Evolutionary conservation across 805 yeast genomes (phyloP), one percentile per base, ranked within the genome.

Genomic region (Nakazawaea wyomingensis): DNA sequence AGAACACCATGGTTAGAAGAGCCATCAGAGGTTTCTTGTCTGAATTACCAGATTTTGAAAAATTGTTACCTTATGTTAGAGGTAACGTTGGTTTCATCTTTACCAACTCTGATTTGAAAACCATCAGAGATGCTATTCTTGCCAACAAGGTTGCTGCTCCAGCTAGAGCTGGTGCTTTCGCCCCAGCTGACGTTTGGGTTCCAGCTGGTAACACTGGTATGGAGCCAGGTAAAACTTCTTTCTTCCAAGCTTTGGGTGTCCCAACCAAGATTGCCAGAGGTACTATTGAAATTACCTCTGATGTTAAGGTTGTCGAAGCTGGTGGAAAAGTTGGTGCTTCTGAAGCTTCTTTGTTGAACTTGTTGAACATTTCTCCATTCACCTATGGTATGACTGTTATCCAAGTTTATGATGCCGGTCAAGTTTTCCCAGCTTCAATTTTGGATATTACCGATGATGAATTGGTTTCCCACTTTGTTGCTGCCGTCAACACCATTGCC

Each of bases 231-330:
- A 93, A 93, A 88, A 93, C 99, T 67, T 93, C 99, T 69, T 93
- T 93, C 95, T 93, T 93, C 98, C 99, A 93, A 83, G 99, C 99
- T 69, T 83, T 93, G 66, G 98, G 98, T 87, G 96, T 93, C 65
- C 99, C 99, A 82, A 93, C 99, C 87, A 93, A 93, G 95, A 93
- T 93, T 89, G 93, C 96, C 75, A 90, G 99, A 86, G 99, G 99
- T 93, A 89, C 96, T 77, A 93, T 93, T 83, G 99, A 93, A 80
- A 93, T 93, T 75, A 89, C 88, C 72, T 74, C 85, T 62, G 99
- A 93, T 68, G 96, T 93, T 65, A 86, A 86, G 80, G 96, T 93
- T 69, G 96, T 90, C 66, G 80, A 76, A 54, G 82, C 83, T 53
- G 86, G 87, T 65, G 65, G 66, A 68, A 87, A 76, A 75, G 99